Base-by-base conservation (phyloP, 2,329 filamentous ascomycete genomes). In the Coniochaeta prunicola region DNA sequence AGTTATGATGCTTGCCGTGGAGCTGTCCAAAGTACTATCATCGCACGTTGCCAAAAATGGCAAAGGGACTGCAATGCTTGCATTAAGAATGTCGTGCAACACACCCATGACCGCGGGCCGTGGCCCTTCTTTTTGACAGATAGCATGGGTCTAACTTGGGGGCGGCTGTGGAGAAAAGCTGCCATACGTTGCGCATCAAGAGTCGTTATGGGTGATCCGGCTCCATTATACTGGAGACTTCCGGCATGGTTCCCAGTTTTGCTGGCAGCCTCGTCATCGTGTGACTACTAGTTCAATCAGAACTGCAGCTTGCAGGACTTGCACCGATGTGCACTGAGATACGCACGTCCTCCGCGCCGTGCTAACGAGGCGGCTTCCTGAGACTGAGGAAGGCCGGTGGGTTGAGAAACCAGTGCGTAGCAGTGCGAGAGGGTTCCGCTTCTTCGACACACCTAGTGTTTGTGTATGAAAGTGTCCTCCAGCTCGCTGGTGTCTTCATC, bases 381-480 rank as follows among this genome's bases (percentile, higher is more conserved):
- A 45, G 45, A 50, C n/a, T n/a, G n/a, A 30, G 24, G 3, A 4
- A 50, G 24, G 40, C 31, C 19, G 19, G 24, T 21, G 40, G 2
- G n/a, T n/a, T 7, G 12, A 24, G 40, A 13, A 24, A 12, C 40
- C 8, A 9, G 17, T 38, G 17, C 9, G 40, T 12, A 45, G 40
- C 5, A 19, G 19, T n/a, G 13, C 8, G 21, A 21, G 19, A 45
- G 6, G n/a, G 19, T 19, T 45, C 21, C 19, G 21, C n/a, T n/a
- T 56, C 60, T 12, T 59, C 45, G 24, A 34, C 2, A 26, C 68
- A 7, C 21, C 24, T 50, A 67, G 57, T 61, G 63, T 57, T 74
- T 77, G 70, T 80, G 79, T 55, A 76, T 71, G 62, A 81, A 82
- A 6, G 79, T 81, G 62, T 82, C 80, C 58, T 81, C 78, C 55